Evolutionary conservation across 257 asterid species (phyloP).

Genomic region (Forsythia viridissima): DNA sequence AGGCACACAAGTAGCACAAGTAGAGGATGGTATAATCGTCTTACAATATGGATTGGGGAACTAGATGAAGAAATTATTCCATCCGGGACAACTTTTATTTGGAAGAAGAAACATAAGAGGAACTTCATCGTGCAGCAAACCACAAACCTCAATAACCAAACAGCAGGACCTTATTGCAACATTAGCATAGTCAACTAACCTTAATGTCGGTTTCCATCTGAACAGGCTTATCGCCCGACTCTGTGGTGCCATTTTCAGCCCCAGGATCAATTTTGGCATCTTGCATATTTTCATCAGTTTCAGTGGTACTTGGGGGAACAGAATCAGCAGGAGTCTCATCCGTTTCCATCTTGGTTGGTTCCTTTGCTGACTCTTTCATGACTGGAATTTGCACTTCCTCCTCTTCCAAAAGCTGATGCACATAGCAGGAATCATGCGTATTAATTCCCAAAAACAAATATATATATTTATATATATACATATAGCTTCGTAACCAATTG

Average conservation of each 20-base stretch:
- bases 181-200: conserved; percentile 28
- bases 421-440: background rate
- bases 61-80: background rate
- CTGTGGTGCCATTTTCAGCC: conserved; percentile 69
- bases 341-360: conserved; percentile 71
- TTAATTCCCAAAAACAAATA: background rate
- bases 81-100: background rate
- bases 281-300: conserved; percentile 64
- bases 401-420: conserved; percentile 78
- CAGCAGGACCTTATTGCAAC: background rate
- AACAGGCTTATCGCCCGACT: conserved; percentile 41
- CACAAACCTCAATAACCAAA: background rate
- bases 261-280: conserved; percentile 63
- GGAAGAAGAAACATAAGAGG: background rate
- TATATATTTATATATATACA: no score
- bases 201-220: conserved; percentile 53
- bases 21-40: background rate
- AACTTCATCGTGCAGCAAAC: background rate
- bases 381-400: conserved; percentile 79
- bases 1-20: background rate
- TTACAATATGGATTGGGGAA: background rate
- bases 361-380: conserved; percentile 57
- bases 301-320: conserved; percentile 44
- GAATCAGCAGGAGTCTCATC: conserved; percentile 48
- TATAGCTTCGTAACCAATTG: background rate